These are phyloP conservation scores for Talaromyces verruculosus DNA, from an alignment of 2,329 filamentous ascomycete genomes.

Conservation along the genomic window DNA sequence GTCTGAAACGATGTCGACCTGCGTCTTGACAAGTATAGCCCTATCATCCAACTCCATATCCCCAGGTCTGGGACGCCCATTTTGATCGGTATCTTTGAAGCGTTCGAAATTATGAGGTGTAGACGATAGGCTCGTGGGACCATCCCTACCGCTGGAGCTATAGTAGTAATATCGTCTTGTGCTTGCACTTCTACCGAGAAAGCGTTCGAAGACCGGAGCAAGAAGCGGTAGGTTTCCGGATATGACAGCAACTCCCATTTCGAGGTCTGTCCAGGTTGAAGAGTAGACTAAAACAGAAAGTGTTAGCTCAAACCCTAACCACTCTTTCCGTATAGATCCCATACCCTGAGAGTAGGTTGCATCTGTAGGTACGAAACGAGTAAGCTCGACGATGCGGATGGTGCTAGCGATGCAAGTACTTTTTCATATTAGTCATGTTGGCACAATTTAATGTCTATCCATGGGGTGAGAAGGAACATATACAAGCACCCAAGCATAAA, in stretches of 20 bases:
- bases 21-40: constrained; percentile 1
- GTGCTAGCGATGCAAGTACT: constrained; percentile 4
- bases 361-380: not conserved
- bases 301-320: not conserved
- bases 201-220: constrained; percentile 5
- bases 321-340: not conserved
- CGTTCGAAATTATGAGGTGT: not conserved
- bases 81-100: not conserved
- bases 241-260: constrained; percentile 9
- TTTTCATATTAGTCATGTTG: not conserved
- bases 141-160: not conserved
- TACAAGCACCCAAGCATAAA: constrained; percentile 11
- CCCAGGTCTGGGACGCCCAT: not conserved
- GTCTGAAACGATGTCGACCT: not conserved
- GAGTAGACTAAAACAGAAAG: not conserved
- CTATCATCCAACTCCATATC: constrained; percentile 5
- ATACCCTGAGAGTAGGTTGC: constrained; percentile 2
- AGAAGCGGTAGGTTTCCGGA: constrained; percentile 3
- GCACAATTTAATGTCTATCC: too few species aligned
- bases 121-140: not conserved
- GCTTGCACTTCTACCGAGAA: not conserved
- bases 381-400: constrained; percentile 3
- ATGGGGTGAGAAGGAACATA: not conserved
- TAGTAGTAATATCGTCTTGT: constrained; percentile 3
- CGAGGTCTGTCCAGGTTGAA: constrained; percentile 7